Evolutionary conservation across 768 basidiomycete genomes (phyloP), one percentile per base, ranked within the genome.

Genomic region (Melanogaster broomeanus): DNA sequence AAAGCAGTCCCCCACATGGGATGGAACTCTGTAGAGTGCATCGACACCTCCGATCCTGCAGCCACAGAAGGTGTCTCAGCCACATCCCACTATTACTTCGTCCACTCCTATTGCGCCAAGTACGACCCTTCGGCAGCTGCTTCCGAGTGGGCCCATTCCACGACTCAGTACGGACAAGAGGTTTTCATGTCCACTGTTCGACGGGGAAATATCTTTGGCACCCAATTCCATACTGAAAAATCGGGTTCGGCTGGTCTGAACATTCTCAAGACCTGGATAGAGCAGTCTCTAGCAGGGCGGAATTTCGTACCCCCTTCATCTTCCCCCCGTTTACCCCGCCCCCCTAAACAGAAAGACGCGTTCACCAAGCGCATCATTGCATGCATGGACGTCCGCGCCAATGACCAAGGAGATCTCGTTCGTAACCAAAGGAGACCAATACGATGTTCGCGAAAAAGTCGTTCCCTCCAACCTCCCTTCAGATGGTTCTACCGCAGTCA

Each of bases 371-470:
- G 97, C 42, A 88, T 99, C 66, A 82, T 98, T 57, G 96, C 97
- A 15, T 98, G 96, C 69, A 84, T 99, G 82, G 97, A 99, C 68
- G 96, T 99, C 19, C 87, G 97, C 40, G 84, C 94, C 18, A 98
- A 98, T 69, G 97, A 99, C 67, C 68, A 85, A 13, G 97, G 97
- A 25, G 97, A 99, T 68, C 84, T 99, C 47, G 94, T 99, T n/a
- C 52, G 97, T 99, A 2, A 99, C 97, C 38, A 99, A 99, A 74
- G 97, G 97, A 51, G 97, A 99, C 70, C 97, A 97, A 68, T 99
- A 99, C 73, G 93, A 98, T 67, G 95, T 98, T 16, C 90, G 95
- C 48, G 95, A 98, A 71, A 93, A 87, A 62, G 66, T 51, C 41
- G 49, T 49, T 48, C 47, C 66, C n/a, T 58, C 62, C 30, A 48